These are phyloP conservation scores for Aspergillus conjunctus DNA, from an alignment of 495 filamentous ascomycete species.

Conservation along the genomic window DNA sequence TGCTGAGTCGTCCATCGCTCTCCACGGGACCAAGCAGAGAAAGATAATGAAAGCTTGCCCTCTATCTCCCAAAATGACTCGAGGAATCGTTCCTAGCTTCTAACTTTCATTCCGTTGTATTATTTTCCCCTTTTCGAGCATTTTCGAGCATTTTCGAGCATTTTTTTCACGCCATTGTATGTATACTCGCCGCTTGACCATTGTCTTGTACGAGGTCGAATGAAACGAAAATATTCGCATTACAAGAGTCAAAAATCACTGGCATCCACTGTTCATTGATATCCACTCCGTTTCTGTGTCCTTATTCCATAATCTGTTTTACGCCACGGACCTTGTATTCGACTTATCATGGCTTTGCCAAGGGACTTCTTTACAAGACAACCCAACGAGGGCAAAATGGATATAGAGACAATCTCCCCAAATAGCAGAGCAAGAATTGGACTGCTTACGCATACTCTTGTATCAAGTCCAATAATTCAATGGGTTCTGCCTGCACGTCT, in stretches of 20 bases:
- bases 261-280: background rate
- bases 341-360: slow-evolving; percentile 17
- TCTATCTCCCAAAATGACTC: slow-evolving; percentile 10
- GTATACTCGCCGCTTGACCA: slow-evolving; percentile 8
- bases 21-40: background rate
- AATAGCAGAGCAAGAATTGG: slow-evolving; percentile 42
- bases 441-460: slow-evolving; percentile 73
- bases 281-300: background rate
- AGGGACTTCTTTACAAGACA: slow-evolving; percentile 11
- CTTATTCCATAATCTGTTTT: background rate
- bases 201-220: slow-evolving; percentile 6
- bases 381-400: slow-evolving; percentile 17
- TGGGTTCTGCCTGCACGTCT: slow-evolving; percentile 81
- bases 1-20: background rate
- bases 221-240: slow-evolving; percentile 7
- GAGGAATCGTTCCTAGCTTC: background rate
- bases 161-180: slow-evolving; percentile 12
- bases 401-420: slow-evolving; percentile 19
- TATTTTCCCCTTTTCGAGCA: slow-evolving; percentile 1
- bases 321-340: background rate
- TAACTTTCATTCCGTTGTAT: background rate
- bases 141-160: slow-evolving; percentile 5
- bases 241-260: background rate
- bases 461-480: slow-evolving; percentile 74
- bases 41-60: slow-evolving; percentile 8